These are phyloP conservation scores for Trifolium repens DNA, from an alignment of 306 rosid genomes.

Conservation along the genomic window DNA sequence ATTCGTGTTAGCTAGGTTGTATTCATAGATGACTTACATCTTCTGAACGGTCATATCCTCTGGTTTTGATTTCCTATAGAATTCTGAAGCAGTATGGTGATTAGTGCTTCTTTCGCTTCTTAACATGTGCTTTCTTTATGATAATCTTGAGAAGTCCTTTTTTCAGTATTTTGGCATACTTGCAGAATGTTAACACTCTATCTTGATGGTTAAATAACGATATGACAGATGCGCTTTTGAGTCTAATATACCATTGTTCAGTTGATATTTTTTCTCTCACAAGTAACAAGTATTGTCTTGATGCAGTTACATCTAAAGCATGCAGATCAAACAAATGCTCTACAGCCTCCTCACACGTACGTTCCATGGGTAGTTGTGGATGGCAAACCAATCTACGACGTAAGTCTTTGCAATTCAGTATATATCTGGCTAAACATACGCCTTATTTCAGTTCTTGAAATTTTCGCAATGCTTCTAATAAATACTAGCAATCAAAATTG, in stretches of 20 bases:
- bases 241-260: constrained; percentile 18
- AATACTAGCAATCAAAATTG: neutral
- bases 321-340: constrained; percentile 68
- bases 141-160: neutral
- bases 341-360: constrained; percentile 81
- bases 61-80: constrained; percentile 6
- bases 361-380: constrained; percentile 94
- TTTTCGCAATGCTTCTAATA: neutral
- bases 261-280: neutral
- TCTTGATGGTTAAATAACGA: neutral
- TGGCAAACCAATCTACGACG: constrained; percentile 84
- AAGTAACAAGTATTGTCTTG: neutral
- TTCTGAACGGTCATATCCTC: neutral
- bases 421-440: neutral
- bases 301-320: constrained; percentile 45
- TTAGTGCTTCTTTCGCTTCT: neutral
- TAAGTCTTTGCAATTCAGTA: constrained; percentile 50
- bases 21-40: too few species aligned
- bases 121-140: neutral
- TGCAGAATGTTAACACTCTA: neutral
- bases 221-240: constrained; percentile 24
- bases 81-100: neutral
- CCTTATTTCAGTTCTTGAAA: neutral
- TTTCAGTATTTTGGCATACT: neutral
- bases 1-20: constrained; percentile 14